These are phyloP conservation scores for Phytophthora capsici DNA, from an alignment of 352 stramenopile genomes.

Conservation along the genomic window DNA sequence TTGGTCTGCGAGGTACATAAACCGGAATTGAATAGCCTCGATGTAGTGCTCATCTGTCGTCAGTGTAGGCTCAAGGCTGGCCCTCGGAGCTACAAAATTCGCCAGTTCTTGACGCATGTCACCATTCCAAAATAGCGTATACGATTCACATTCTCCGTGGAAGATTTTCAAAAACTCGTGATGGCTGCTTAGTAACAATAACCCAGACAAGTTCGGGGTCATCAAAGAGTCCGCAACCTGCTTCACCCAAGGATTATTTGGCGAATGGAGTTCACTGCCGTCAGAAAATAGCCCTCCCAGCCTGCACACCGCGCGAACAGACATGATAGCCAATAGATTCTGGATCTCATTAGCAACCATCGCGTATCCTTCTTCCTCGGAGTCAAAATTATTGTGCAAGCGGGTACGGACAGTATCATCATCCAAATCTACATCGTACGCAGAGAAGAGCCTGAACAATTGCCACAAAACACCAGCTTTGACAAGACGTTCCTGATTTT, in stretches of 20 bases:
- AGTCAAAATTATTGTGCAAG: constrained; percentile 46
- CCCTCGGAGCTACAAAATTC: constrained; percentile 55
- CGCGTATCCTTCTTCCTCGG: constrained; percentile 49
- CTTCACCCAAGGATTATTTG: constrained; percentile 50
- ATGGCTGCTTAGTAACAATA: constrained; percentile 70
- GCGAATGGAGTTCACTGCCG: constrained; percentile 55
- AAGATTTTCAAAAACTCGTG: constrained; percentile 88
- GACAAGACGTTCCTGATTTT: constrained; percentile 65
- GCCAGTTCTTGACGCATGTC: constrained; percentile 73
- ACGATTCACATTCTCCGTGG: constrained; percentile 78
- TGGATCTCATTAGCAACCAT: constrained; percentile 56
- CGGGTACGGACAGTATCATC: constrained; percentile 49
- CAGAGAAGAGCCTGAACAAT: constrained; percentile 67
- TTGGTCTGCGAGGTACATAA: constrained; percentile 63
- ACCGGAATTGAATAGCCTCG: constrained; percentile 71
- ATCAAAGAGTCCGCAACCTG: constrained; percentile 62
- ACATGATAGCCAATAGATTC: constrained; percentile 81
- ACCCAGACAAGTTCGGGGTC: constrained; percentile 72
- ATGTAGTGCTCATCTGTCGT: constrained; percentile 50
- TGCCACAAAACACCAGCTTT: constrained; percentile 72
- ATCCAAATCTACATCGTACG: constrained; percentile 72
- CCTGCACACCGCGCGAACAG: constrained; percentile 68
- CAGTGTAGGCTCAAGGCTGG: constrained; percentile 41
- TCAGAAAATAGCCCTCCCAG: constrained; percentile 67
- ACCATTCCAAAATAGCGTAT: constrained; percentile 85